Evolutionary conservation across 2,329 filamentous ascomycete species (phyloP).

Genomic region (Calonectria hongkongensis): DNA sequence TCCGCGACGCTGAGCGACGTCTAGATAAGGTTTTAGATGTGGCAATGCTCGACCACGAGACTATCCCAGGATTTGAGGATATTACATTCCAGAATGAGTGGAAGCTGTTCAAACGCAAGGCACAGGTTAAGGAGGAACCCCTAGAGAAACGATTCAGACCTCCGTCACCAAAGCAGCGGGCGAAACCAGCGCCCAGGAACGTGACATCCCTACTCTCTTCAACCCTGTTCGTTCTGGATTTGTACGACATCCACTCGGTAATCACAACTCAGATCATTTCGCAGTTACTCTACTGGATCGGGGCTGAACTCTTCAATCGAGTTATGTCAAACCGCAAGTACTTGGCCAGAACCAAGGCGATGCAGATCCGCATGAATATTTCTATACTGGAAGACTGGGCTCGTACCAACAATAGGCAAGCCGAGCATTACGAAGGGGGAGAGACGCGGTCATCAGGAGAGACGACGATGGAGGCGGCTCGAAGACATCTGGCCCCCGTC

Average conservation of each 20-base stretch:
- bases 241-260: conserved; percentile 99
- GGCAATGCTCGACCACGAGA: conserved; percentile 98
- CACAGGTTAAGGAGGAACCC: conserved; percentile 92
- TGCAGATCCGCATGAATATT: conserved; percentile 99
- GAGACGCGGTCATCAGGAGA: conserved; percentile 91
- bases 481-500: conserved; percentile 89
- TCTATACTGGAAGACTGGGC: conserved; percentile 98
- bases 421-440: conserved; percentile 96
- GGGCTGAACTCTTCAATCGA: conserved; percentile 96
- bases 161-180: conserved; percentile 93
- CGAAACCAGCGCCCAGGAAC: conserved; percentile 93
- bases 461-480: conserved; percentile 87
- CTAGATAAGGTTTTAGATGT: conserved; percentile 96
- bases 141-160: conserved; percentile 93
- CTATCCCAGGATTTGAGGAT: conserved; percentile 97
- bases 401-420: conserved; percentile 91
- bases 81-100: conserved; percentile 98
- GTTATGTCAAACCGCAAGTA: conserved; percentile 98
- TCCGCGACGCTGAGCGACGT: conserved; percentile 94
- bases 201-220: conserved; percentile 97
- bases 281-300: conserved; percentile 96
- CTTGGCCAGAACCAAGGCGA: conserved; percentile 95
- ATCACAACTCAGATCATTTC: conserved; percentile 94
- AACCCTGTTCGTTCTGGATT: conserved; percentile 95
- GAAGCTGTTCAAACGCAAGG: conserved; percentile 96